Evolutionary conservation across 2,329 filamentous ascomycete genomes (phyloP).

Genomic region (Trichophyton equinum): DNA sequence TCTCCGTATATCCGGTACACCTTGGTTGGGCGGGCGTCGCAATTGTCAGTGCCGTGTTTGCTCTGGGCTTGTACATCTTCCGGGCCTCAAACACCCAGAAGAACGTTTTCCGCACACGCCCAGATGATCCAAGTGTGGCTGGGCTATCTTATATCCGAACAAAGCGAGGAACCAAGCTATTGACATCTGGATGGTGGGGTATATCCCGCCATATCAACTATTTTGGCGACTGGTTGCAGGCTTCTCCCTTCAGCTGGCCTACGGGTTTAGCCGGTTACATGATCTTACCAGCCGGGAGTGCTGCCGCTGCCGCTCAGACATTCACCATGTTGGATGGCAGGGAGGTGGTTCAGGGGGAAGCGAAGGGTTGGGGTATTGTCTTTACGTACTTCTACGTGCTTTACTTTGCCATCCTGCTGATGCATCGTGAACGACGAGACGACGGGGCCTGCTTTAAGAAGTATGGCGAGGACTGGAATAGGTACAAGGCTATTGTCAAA

Average conservation of each 20-base stretch:
- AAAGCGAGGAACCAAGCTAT: constrained; percentile 9
- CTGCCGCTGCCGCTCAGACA: background rate
- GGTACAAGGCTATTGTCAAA: constrained; percentile 12
- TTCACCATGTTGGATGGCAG: constrained; percentile 8
- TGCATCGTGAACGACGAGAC: constrained; percentile 16
- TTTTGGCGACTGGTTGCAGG: constrained; percentile 15
- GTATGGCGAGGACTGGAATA: constrained; percentile 15
- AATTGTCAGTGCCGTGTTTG: constrained; percentile 54
- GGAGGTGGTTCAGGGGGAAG: constrained; percentile 6
- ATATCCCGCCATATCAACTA: constrained; percentile 15
- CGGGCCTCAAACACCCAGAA: constrained; percentile 89
- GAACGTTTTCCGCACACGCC: constrained; percentile 83
- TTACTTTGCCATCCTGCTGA: constrained; percentile 15
- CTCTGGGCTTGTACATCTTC: constrained; percentile 77
- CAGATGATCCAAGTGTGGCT: constrained; percentile 61
- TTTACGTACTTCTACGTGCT: constrained; percentile 16
- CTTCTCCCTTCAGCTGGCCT: constrained; percentile 13
- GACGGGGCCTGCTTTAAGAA: constrained; percentile 15
- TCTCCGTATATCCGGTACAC: constrained; percentile 67
- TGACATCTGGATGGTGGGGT: constrained; percentile 15
- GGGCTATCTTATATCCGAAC: constrained; percentile 83
- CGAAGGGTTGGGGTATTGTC: constrained; percentile 13
- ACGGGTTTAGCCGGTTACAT: constrained; percentile 15
- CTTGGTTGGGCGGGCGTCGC: constrained; percentile 57
- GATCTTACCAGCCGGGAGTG: constrained; percentile 7